Evolutionary conservation across 805 yeast genomes (phyloP).

Genomic region (Kuraishia piskuri): DNA sequence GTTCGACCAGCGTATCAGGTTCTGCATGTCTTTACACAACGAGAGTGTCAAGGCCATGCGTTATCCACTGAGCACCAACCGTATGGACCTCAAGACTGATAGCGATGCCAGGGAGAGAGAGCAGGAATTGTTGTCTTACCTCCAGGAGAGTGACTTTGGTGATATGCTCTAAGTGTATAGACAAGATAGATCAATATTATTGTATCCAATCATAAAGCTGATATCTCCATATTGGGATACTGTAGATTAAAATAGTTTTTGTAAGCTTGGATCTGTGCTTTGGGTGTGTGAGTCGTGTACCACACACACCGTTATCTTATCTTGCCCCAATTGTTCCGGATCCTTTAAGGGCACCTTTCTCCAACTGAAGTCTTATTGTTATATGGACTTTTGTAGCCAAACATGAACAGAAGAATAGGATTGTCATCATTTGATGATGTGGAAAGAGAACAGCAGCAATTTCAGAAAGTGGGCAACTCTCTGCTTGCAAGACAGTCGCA

Average conservation of each 20-base stretch:
- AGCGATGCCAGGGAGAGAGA: conserved; percentile 51
- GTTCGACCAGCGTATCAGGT: conserved; percentile 88
- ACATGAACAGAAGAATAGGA: conserved; percentile 16
- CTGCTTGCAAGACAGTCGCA: conserved; percentile 46
- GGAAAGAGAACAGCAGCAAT: conserved; percentile 24
- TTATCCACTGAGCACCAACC: conserved; percentile 59
- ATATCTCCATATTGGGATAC: no score
- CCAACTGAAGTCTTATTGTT: no score
- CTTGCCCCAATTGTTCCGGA: neutral
- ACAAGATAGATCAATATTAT: neutral
- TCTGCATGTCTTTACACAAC: conserved; percentile 83
- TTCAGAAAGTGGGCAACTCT: conserved; percentile 39
- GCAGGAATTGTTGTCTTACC: conserved; percentile 27
- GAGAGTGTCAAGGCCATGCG: conserved; percentile 94
- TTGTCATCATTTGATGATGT: conserved; percentile 19
- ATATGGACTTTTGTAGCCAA: neutral
- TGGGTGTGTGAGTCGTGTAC: neutral
- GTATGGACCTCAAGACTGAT: conserved; percentile 40
- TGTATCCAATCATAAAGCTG: neutral
- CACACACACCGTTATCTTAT: neutral
- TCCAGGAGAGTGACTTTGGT: conserved; percentile 46
- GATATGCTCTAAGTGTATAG: conserved; percentile 21
- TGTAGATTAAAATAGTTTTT: no score
- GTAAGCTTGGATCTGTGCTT: no score
- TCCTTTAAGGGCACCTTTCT: no score